phyloP scores from a whole-genome alignment of 2,329 filamentous ascomycete genomes.

The Aspergillus fumigatus region DNA sequence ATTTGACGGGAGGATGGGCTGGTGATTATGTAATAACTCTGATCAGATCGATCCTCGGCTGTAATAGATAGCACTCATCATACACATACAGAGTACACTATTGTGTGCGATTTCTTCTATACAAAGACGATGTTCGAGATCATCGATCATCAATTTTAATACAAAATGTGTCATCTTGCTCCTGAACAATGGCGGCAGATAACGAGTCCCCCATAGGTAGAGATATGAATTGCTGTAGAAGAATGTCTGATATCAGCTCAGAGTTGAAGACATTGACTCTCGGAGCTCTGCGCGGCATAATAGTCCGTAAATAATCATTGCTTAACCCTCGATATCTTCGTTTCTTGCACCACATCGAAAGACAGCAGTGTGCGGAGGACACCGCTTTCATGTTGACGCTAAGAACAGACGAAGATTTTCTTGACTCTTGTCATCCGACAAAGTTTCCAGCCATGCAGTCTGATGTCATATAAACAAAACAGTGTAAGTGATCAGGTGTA shows the following conservation, averaged over 20 bases:
- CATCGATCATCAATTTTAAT: too few species aligned
- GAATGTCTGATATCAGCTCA: too few species aligned
- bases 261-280: too few species aligned
- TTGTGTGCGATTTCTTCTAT: too few species aligned
- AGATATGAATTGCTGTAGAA: not conserved
- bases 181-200: too few species aligned
- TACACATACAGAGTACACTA: too few species aligned
- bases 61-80: not conserved
- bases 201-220: not conserved
- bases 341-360: not conserved
- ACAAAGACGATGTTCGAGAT: too few species aligned
- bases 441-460: not conserved
- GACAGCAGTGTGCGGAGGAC: not conserved
- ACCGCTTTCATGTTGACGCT: not conserved
- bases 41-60: not conserved
- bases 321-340: not conserved
- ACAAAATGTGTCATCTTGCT: too few species aligned
- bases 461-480: not conserved
- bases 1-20: not conserved
- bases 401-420: not conserved
- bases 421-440: not conserved
- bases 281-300: too few species aligned
- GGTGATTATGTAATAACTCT: not conserved
- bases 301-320: too few species aligned
- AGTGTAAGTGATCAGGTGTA: too few species aligned